Conservation (phyloP, 495 filamentous ascomycete species). For the Podospora bellae-mahoneyi region DNA sequence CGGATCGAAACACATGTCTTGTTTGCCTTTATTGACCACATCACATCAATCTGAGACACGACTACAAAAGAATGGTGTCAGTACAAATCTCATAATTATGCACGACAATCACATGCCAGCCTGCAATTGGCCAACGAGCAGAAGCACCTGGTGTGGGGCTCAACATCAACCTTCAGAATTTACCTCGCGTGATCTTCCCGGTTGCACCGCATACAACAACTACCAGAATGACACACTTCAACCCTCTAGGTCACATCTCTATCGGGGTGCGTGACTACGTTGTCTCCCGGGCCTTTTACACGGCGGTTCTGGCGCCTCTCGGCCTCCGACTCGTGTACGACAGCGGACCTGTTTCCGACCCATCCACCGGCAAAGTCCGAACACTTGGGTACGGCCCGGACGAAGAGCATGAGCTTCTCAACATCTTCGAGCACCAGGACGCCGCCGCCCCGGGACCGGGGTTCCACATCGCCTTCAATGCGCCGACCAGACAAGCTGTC, state of each 20-base stretch:
- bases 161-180: not conserved
- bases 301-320: slow-evolving; percentile 28
- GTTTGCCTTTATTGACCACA: slow-evolving; percentile 29
- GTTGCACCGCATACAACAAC: not conserved
- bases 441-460: slow-evolving; percentile 28
- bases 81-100: no score
- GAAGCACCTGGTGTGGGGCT: not conserved
- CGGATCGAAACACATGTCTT: slow-evolving; percentile 30
- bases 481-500: slow-evolving; percentile 32
- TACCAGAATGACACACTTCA: slow-evolving; percentile 12
- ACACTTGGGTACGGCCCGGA: slow-evolving; percentile 36
- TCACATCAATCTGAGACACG: slow-evolving; percentile 13
- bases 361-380: slow-evolving; percentile 16
- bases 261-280: slow-evolving; percentile 31
- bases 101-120: not conserved
- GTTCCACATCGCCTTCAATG: slow-evolving; percentile 39
- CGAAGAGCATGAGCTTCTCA: slow-evolving; percentile 28
- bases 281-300: slow-evolving; percentile 36
- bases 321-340: slow-evolving; percentile 37
- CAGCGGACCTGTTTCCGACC: slow-evolving; percentile 23
- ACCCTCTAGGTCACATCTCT: slow-evolving; percentile 37
- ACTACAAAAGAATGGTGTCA: not conserved
- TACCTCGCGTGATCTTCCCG: not conserved
- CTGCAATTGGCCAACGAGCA: not conserved
- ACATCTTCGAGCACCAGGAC: slow-evolving; percentile 33